A percentile compares a stretch with the other conserved stretches of the same genome.
Evolutionary conservation across 1,139 yeast species (phyloP).

Genomic region (Debaryomyces fabryi): DNA sequence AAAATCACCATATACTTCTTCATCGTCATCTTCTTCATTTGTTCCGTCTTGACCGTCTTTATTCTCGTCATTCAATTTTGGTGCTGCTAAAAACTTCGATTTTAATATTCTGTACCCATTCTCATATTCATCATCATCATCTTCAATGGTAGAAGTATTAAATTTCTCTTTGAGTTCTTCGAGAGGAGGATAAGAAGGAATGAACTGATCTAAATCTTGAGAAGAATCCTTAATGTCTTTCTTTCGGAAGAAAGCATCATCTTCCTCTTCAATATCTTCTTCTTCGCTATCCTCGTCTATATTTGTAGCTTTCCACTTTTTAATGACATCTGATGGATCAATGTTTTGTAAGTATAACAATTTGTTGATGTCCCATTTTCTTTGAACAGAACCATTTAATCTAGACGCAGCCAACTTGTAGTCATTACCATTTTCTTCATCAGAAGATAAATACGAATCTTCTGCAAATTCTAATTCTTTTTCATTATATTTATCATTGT

Average conservation of each 20-base stretch:
- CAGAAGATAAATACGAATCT: constrained; percentile 46
- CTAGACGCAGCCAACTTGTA: constrained; percentile 51
- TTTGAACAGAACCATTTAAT: constrained; percentile 39
- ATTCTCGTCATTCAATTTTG: constrained; percentile 48
- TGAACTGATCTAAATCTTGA: constrained; percentile 36
- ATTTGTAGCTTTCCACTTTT: constrained; percentile 65
- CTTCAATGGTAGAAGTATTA: constrained; percentile 35
- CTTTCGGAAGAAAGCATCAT: constrained; percentile 64
- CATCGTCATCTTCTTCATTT: constrained; percentile 44
- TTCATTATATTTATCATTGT: constrained; percentile 40
- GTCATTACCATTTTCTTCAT: constrained; percentile 26
- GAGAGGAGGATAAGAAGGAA: constrained; percentile 46
- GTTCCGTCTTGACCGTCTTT: constrained; percentile 36
- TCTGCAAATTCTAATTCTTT: constrained; percentile 55
- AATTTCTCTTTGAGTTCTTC: constrained; percentile 60
- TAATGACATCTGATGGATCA: constrained; percentile 72
- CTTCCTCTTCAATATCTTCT: constrained; percentile 55
- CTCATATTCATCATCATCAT: constrained; percentile 45
- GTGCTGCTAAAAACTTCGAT: constrained; percentile 69
- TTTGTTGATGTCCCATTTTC: constrained; percentile 80
- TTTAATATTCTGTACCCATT: constrained; percentile 52
- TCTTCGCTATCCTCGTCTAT: constrained; percentile 52
- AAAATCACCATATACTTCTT: constrained; percentile 73
- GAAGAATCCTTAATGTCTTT: constrained; percentile 34
- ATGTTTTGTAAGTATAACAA: constrained; percentile 77